Evolutionary conservation across 2,329 filamentous ascomycete genomes (phyloP).

Genomic region (Sporothrix phasma): DNA sequence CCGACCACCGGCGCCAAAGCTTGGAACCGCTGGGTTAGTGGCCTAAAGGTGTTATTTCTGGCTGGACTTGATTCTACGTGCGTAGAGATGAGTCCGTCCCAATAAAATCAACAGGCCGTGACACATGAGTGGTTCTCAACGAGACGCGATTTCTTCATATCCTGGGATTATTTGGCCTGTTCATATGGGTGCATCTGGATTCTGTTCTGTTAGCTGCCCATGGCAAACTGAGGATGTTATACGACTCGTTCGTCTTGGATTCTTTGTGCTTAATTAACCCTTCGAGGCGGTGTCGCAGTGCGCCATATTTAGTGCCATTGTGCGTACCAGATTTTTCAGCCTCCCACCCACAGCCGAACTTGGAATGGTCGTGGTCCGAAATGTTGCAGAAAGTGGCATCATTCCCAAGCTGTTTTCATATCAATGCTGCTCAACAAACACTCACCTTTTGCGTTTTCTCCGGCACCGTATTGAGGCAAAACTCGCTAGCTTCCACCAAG

Average conservation of each 20-base stretch:
- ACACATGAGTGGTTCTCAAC: no score
- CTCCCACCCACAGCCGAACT: background rate
- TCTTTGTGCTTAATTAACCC: background rate
- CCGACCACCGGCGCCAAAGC: background rate
- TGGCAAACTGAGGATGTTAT: background rate
- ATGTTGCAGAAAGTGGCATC: background rate
- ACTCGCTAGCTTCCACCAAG: background rate
- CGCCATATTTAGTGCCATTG: background rate
- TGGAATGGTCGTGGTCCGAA: background rate
- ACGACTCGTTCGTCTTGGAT: background rate
- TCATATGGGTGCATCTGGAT: background rate
- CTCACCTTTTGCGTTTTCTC: no score
- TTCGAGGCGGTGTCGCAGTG: background rate
- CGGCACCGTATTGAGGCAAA: background rate
- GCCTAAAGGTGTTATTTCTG: background rate
- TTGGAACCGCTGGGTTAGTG: conserved; percentile 1
- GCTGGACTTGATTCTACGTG: conserved; percentile 1
- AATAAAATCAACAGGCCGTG: no score
- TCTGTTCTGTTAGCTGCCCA: background rate
- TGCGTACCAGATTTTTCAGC: background rate
- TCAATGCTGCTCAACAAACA: background rate
- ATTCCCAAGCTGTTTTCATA: background rate
- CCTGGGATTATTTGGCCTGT: background rate
- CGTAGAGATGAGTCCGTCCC: conserved; percentile 10
- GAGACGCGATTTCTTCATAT: no score